Evolutionary conservation across 2,329 filamentous ascomycete species (phyloP).

Genomic region (Xylaria sp.): DNA sequence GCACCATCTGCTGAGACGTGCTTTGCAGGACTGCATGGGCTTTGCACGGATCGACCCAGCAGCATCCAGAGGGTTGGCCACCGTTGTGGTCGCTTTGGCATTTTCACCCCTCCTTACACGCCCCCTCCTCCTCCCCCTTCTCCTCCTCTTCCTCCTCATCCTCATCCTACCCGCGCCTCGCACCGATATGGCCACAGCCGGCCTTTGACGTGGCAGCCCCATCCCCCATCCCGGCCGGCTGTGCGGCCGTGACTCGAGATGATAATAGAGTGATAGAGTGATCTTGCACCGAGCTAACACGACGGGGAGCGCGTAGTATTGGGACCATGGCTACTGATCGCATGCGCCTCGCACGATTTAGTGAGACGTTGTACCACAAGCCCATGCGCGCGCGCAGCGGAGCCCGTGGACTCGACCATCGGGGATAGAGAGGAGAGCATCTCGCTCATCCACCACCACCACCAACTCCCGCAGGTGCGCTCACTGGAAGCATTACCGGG

Average conservation of each 20-base stretch:
- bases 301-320: conserved; percentile 29
- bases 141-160: conserved; percentile 20
- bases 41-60: conserved; percentile 28
- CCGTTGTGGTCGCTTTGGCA: conserved; percentile 28
- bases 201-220: conserved; percentile 39
- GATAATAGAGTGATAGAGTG: no score
- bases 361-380: conserved; percentile 33
- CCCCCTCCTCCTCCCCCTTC: background rate
- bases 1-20: conserved; percentile 10
- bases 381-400: conserved; percentile 22
- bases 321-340: conserved; percentile 26
- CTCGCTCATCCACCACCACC: no score
- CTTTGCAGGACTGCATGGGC: conserved; percentile 27
- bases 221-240: conserved; percentile 34
- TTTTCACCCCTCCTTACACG: conserved; percentile 18
- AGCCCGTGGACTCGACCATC: conserved; percentile 17
- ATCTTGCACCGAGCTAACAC: conserved; percentile 31
- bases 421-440: conserved; percentile 14
- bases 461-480: conserved; percentile 10
- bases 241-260: conserved; percentile 34
- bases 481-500: conserved; percentile 3
- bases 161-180: conserved; percentile 20
- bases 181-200: conserved; percentile 31
- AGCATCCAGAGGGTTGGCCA: conserved; percentile 28
- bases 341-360: conserved; percentile 32